Conservation (phyloP, 331 rosid species). For the Saraca asoca region DNA sequence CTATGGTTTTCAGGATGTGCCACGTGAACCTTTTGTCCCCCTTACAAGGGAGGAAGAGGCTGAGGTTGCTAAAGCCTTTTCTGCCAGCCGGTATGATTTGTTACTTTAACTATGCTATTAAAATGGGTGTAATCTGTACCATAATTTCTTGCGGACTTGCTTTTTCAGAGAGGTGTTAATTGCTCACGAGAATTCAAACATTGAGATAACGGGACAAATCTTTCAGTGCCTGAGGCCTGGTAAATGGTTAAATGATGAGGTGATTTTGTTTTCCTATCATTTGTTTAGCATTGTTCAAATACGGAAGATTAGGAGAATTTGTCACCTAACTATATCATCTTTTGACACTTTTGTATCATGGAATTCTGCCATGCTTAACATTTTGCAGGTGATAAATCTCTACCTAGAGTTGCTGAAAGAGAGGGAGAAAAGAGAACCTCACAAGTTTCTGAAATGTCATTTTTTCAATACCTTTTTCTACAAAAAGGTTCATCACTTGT, state of each 20-base stretch:
- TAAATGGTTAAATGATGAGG: conserved; percentile 95
- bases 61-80: conserved; percentile 59
- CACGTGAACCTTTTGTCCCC: conserved; percentile 60
- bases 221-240: conserved; percentile 70
- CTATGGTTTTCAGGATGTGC: conserved; percentile 52
- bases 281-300: conserved; percentile 17
- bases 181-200: conserved; percentile 65
- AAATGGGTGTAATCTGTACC: conserved; percentile 27
- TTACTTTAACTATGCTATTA: conserved; percentile 20
- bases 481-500: conserved; percentile 61
- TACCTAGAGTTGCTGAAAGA: conserved; percentile 93
- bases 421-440: conserved; percentile 81
- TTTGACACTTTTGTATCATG: conserved; percentile 12
- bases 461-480: conserved; percentile 92
- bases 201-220: conserved; percentile 65
- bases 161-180: conserved; percentile 71
- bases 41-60: conserved; percentile 67
- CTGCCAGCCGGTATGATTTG: conserved; percentile 56
- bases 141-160: conserved; percentile 34
- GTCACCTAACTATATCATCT: conserved; percentile 3
- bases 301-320: conserved; percentile 12
- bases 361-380: conserved; percentile 19
- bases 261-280: conserved; percentile 34
- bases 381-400: conserved; percentile 78
- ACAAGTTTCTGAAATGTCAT: conserved; percentile 83